phyloP scores from a whole-genome alignment of 805 yeast species.

The Starmerella sirachaensis region DNA sequence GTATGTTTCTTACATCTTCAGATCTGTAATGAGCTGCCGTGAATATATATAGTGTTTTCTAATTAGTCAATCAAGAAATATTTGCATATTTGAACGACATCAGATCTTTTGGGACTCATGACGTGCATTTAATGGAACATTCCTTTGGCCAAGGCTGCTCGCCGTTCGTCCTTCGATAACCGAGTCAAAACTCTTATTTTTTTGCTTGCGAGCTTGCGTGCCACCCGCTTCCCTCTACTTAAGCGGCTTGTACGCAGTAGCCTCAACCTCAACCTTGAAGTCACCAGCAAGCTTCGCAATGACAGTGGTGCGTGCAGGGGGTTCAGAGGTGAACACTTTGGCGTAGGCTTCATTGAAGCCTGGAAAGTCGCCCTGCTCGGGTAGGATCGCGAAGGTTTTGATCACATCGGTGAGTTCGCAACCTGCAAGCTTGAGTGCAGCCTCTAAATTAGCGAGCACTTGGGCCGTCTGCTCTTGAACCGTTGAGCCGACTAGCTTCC shows the following conservation, averaged over 20 bases:
- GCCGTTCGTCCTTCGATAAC: neutral
- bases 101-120: no score
- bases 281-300: conserved; percentile 14
- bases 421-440: conserved; percentile 13
- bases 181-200: neutral
- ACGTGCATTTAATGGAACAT: no score
- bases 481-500: conserved; percentile 15
- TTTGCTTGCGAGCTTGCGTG: neutral
- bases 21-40: no score
- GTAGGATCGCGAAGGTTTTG: conserved; percentile 12
- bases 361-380: conserved; percentile 13
- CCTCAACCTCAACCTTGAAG: conserved; percentile 18
- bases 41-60: no score
- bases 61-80: no score
- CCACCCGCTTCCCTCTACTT: neutral
- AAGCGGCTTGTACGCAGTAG: conserved; percentile 17
- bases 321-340: conserved; percentile 12
- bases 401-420: conserved; percentile 12
- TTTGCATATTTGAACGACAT: no score
- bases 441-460: conserved; percentile 13
- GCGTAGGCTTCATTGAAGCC: conserved; percentile 16
- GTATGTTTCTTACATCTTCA: no score
- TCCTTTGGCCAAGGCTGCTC: no score
- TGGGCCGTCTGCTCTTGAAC: conserved; percentile 15
- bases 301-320: conserved; percentile 19